Base-by-base conservation (phyloP, 2,329 filamentous ascomycete genomes). In the Penicillium sclerotiorum region DNA sequence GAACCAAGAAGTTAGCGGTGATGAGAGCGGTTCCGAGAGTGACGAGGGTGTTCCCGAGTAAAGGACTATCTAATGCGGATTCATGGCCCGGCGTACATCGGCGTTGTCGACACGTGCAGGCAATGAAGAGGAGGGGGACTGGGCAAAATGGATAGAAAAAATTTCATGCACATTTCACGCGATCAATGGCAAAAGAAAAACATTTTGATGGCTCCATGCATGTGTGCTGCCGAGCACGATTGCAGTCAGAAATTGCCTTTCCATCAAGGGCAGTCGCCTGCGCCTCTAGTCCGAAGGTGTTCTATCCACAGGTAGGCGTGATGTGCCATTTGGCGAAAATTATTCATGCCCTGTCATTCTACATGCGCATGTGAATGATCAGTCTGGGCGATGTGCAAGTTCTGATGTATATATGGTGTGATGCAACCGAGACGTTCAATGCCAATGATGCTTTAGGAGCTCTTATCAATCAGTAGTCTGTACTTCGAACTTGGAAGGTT, bases 1-100 rank as follows among this genome's bases (percentile, higher is more conserved):
- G 83, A 99, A 99, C 76, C 89, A 90, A 71, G 90, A 99, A 73
- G 90, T 99, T 68, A 96, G 91, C 73, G 94, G 94, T 67, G 95
- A 99, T 71, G 94, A 99, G 80, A 94, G 92, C 72, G 82, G 90
- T 73, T 95, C 90, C 69, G 93, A 95, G 75, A 96, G 90, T 70
- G 94, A 97, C 68, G 94, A 96, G 71, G 91, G 90, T 69, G 82
- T 85, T 57, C 83, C 84, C 28, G 81, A 71, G 56, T 71, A 71
- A 68, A 55, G 15, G 15, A 44, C 22, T 43, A 25, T 18, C 44
- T 32, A 38, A 39, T 54, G 23, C 35, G 35, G 45, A 53, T 49
- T 47, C 41, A 50, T 38, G 50, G 53, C 46, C 50, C 41, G 41
- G 46, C 53, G 52, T 53, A 54, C 47, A 53, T 57, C 50, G 39